Conservation (phyloP, 257 asterid genomes). For the Lithospermum erythrorhizon region DNA sequence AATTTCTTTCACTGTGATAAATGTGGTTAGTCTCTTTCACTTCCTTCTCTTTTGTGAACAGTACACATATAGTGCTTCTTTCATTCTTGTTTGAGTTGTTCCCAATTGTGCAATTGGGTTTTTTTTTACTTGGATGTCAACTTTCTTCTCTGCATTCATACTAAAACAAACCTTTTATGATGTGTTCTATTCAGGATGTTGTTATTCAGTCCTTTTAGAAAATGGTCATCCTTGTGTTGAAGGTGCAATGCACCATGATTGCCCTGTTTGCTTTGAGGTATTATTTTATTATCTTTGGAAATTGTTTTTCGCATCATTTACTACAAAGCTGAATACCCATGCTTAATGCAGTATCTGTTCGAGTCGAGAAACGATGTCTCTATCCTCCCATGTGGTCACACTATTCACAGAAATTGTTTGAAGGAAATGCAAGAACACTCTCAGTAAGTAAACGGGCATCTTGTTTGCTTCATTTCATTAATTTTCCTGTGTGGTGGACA, state of each 20-base stretch:
- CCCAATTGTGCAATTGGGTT: not conserved
- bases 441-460: constrained; percentile 29
- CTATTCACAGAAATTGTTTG: constrained; percentile 76
- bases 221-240: constrained; percentile 68
- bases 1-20: constrained; percentile 62
- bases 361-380: constrained; percentile 64
- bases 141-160: no score
- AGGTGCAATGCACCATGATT: constrained; percentile 93
- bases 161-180: not conserved
- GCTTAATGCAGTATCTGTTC: constrained; percentile 47
- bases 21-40: constrained; percentile 39
- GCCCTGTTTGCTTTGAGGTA: constrained; percentile 92
- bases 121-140: not conserved
- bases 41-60: not conserved
- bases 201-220: constrained; percentile 36
- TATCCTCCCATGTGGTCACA: constrained; percentile 77
- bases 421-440: constrained; percentile 75
- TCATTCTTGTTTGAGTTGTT: not conserved
- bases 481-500: not conserved
- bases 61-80: not conserved
- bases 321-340: not conserved
- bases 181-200: constrained; percentile 27
- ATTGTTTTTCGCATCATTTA: not conserved
- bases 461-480: not conserved
- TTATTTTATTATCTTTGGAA: not conserved